Evolutionary conservation across 2,329 filamentous ascomycete genomes (phyloP).

Genomic region (Cercospora brassicicola): DNA sequence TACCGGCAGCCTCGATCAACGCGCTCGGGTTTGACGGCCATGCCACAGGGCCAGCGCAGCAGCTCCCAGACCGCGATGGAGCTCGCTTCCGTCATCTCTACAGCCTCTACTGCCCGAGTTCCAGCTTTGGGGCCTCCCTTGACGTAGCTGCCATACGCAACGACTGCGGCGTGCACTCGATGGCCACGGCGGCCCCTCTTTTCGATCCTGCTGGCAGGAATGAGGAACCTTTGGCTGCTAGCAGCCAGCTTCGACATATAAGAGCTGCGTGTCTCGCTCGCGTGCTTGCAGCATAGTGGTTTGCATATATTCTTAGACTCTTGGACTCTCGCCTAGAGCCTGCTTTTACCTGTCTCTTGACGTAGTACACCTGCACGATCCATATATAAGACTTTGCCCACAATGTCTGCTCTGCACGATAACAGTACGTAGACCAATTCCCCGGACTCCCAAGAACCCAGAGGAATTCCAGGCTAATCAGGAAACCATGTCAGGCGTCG

Average conservation of each 20-base stretch:
- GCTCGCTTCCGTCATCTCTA: constrained; percentile 2
- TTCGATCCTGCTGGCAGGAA: constrained; percentile 4
- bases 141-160: constrained; percentile 9
- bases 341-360: constrained; percentile 6
- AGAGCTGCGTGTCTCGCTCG: constrained; percentile 10
- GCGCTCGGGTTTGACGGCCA: background rate
- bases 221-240: constrained; percentile 13
- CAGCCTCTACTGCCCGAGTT: background rate
- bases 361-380: constrained; percentile 7
- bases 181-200: background rate
- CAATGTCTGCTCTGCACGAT: constrained; percentile 10
- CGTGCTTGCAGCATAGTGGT: constrained; percentile 3
- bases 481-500: constrained; percentile 8
- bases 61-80: background rate
- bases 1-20: background rate
- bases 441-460: background rate
- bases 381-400: background rate
- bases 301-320: background rate
- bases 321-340: constrained; percentile 5
- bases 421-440: constrained; percentile 5
- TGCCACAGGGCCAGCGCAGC: background rate
- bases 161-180: background rate
- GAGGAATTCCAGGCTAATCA: background rate
- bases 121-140: constrained; percentile 7
- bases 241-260: constrained; percentile 7